Percentiles rank a stretch among this genome's conserved stretches.
Evolutionary conservation across 1,284 basidiomycete species (phyloP).

Genomic region (Anthracocystis walkeri): DNA sequence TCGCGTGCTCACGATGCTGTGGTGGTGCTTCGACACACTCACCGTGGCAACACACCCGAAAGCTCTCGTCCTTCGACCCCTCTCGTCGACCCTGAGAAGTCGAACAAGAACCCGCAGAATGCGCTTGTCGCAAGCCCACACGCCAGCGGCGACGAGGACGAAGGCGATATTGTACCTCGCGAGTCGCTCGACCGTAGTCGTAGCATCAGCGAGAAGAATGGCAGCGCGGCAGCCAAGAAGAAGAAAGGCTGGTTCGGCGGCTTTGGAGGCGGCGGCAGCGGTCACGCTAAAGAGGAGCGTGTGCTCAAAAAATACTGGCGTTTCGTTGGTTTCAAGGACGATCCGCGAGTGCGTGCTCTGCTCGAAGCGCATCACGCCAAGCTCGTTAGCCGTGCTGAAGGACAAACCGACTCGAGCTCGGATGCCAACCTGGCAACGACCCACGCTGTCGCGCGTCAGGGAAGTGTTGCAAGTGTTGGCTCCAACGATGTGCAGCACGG

Average conservation of each 20-base stretch:
- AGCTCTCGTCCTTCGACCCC: conserved; percentile 35
- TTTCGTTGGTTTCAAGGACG: conserved; percentile 69
- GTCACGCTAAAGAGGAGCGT: conserved; percentile 59
- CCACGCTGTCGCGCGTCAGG: conserved; percentile 26
- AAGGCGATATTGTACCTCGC: conserved; percentile 69
- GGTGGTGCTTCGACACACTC: conserved; percentile 65
- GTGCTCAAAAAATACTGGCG: conserved; percentile 69
- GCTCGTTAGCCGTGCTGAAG: conserved; percentile 16
- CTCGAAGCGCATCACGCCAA: conserved; percentile 59
- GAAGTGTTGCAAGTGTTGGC: conserved; percentile 39
- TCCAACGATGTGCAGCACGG: conserved; percentile 55
- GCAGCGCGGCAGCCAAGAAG: conserved; percentile 20
- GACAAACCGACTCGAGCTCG: conserved; percentile 6
- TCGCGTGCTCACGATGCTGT: conserved; percentile 68
- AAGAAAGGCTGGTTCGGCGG: conserved; percentile 62
- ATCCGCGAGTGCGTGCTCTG: conserved; percentile 58
- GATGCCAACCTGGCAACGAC: conserved; percentile 4
- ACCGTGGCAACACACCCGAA: conserved; percentile 21
- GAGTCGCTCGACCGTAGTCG: conserved; percentile 58
- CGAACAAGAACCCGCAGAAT: conserved; percentile 31
- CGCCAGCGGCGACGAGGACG: conserved; percentile 50
- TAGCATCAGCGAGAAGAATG: conserved; percentile 21
- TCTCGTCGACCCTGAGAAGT: conserved; percentile 48
- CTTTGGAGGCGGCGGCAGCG: conserved; percentile 34
- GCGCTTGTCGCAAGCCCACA: conserved; percentile 40